A percentile compares a stretch with the other conserved stretches of the same genome.
Evolutionary conservation across 768 basidiomycete species (phyloP).

Genomic region (Hygrophoropsis aurantiaca): DNA sequence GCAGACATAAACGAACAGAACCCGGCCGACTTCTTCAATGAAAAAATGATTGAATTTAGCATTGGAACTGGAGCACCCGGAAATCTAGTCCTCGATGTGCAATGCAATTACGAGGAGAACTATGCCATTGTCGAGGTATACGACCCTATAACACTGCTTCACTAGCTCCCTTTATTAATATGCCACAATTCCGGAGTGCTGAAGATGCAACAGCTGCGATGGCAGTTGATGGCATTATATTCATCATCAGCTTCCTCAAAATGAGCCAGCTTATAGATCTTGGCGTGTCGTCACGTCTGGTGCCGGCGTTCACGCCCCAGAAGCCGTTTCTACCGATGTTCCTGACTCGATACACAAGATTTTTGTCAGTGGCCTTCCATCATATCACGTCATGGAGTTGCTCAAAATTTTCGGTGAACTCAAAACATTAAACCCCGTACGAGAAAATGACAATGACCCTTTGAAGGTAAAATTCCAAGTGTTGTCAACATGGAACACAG

Average conservation of each 20-base stretch:
- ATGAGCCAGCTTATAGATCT: conserved; percentile 98
- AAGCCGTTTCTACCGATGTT: conserved; percentile 94
- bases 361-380: conserved; percentile 93
- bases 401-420: conserved; percentile 97
- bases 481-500: background rate
- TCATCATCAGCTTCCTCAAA: conserved; percentile 92
- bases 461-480: conserved; percentile 65
- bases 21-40: conserved; percentile 91
- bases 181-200: conserved; percentile 87
- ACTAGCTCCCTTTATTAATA: conserved; percentile 4
- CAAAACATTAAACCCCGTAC: conserved; percentile 96
- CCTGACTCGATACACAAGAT: conserved; percentile 98
- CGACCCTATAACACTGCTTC: conserved; percentile 1
- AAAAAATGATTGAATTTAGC: conserved; percentile 91
- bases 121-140: conserved; percentile 97
- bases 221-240: conserved; percentile 97
- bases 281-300: conserved; percentile 63
- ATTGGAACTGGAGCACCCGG: conserved; percentile 83
- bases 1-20: conserved; percentile 93
- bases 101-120: conserved; percentile 98
- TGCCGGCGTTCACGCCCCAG: conserved; percentile 81
- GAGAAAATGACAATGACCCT: conserved; percentile 84
- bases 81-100: conserved; percentile 89
- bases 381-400: conserved; percentile 96
- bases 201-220: conserved; percentile 96